Evolutionary conservation across 2,329 filamentous ascomycete genomes (phyloP), one percentile per base, ranked within the genome.

Genomic region (Dactylellina parvicollis): DNA sequence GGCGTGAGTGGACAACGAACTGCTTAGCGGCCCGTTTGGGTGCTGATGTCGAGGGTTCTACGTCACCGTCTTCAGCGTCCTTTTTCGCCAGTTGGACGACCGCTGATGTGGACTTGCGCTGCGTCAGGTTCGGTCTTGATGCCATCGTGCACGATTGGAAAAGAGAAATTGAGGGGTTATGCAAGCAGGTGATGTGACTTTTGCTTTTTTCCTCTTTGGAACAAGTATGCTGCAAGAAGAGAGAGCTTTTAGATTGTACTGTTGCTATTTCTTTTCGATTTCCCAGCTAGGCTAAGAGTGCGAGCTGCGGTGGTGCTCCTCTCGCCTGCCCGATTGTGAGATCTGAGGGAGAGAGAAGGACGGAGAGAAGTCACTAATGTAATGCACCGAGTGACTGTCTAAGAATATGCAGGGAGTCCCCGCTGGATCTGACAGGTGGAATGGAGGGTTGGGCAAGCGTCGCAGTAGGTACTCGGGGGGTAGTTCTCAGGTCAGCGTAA

Each of bases 1-100:
- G 70, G 56, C 70, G 70, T 62, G 70, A 56, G 50, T 74, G 70
- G 40, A 74, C 70, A 60, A 69, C 70, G 70, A 69, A 74, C 54
- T 74, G 70, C 49, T 74, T 74, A 34, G 70, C 52, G 7, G 40
- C 55, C 44, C 64, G 55, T 67, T 74, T 74, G 44, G 61, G 70
- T 26, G 62, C 55, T 22, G 70, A 69, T 55, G 70, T 69, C 61
- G 70, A 74, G 55, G 61, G 60, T 59, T 73, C 62, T 62, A 69
- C 61, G 70, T 74, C 64, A 69, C 70, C 70, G 55, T 74, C 62
- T 18, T 62, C 69, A 59, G 62, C 50, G 69, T 66, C 59, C 24
- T 50, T 55, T 60, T 69, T 74, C 30, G 70, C 62, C 56, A 74
- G 61, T 55, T 66, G 70, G 47, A 64, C 62, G 50, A 64, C 62